Base-by-base conservation (phyloP, 768 basidiomycete genomes). In the Podaxis carcinomalis region DNA sequence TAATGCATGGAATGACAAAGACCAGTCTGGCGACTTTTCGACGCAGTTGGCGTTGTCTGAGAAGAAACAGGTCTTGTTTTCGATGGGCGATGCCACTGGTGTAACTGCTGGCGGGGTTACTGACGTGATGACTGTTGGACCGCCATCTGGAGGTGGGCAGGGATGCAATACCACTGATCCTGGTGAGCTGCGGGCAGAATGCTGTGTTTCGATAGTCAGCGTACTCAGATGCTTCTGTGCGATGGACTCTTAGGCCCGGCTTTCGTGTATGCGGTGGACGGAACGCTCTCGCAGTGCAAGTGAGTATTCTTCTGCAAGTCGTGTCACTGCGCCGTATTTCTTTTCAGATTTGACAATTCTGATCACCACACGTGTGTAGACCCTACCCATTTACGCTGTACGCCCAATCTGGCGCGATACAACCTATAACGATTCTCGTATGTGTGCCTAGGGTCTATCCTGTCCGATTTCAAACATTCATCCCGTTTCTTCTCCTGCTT, bases 1-100 rank as follows among this genome's bases (percentile, higher is more conserved):
- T 7, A 53, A 56, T 25, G 65, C 64, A 14, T 70, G 65, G 54
- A 46, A 64, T 27, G 57, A 54, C 19, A 57, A 64, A 21, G 42
- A 46, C 19, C 25, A 42, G n/a, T 40, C 59, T 5, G 70, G 72
- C 11, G 52, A 55, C 11, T 70, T 68, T 51, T 61, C 65, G 6
- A 64, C 66, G 10, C 61, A 50, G 21, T 52, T 70, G 2, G n/a
- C 54, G 2, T 56, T 70, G 14, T 1, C 37, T 5, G 56, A 62
- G 35, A 52, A 56, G n/a, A 27, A 63, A 25, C 56, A 52, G 11
- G 56, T 70, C 13, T 49, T 70, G 55, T 65, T 73, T 35, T 61
- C 65, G 49, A 69, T 73, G 68, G 69, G 68, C 6, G 72, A 73
- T 42, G 68, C 70, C 7, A 68, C 67, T 4, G 72, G 68, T 9